Evolutionary conservation across 176 grass and related monocot species (phyloP), one percentile per base, ranked within the genome.

Genomic region (Triticum urartu): DNA sequence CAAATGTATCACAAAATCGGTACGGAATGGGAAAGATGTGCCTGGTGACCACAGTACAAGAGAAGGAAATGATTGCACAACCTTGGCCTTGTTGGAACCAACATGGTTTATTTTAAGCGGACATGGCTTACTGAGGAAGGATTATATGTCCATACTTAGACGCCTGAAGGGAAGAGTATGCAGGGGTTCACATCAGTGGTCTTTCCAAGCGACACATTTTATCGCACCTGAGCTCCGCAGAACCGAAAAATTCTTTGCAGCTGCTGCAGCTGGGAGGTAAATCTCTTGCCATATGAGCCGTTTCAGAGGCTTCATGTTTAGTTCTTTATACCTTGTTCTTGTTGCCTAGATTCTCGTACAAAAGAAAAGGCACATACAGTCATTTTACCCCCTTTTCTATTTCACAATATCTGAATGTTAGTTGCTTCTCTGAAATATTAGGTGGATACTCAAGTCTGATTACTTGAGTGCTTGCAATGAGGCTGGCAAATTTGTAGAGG

Each of bases 211-310:
- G 43, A 98, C 96, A 62, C 96, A 98, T 86, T 84, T 98, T 86
- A 84, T 98, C 54, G 48, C 89, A 58, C 92, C 93, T 24, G 93
- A 92, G 63, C 83, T 98, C 81, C 91, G 96, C 68, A 93, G 93
- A 79, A 98, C 96, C 72, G 96, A 98, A 75, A 98, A 98, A 65
- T 92, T 98, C 81, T 98, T 98, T 79, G 93, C 93, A 64, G 95
- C 95, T 48, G 90, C 91, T 70, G 93, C 91, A 40, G 81, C 96
- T 88, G 96, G 96, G 83, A 95, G 96, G 96, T 95, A 89, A 68
- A 78, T 54, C 64, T 15, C 74, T 64, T 43, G 20, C 62, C 78
- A 58, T 64, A n/a, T 50, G 9, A 25, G 28, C 22, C 24, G 25
- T 72, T 73, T 65, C 6, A 64, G 26, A 9, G 38, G 11, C 0